A percentile compares a stretch with the other conserved stretches of the same genome.
These are phyloP conservation scores for Monosporascus sp. DNA, from an alignment of 2,329 filamentous ascomycete genomes.

Conservation along the genomic window DNA sequence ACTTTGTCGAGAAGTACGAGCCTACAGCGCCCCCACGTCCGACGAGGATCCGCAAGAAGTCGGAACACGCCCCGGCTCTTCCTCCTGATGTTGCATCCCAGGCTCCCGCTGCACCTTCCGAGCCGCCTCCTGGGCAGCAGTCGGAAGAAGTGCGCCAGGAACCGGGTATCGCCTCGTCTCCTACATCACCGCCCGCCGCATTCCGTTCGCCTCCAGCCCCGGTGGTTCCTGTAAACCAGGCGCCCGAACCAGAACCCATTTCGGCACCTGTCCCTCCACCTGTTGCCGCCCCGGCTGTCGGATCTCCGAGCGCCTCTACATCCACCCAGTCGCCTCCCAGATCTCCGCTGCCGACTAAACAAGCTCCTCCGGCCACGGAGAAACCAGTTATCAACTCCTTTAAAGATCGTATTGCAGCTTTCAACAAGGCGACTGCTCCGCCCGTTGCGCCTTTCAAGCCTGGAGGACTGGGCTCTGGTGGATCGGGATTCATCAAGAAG, in stretches of 20 bases:
- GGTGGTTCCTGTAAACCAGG: conserved; percentile 27
- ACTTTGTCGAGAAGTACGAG: conserved; percentile 96
- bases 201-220: conserved; percentile 24
- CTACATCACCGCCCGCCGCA: conserved; percentile 22
- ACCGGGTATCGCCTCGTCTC: conserved; percentile 20
- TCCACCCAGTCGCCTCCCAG: conserved; percentile 35
- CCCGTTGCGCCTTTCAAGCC: conserved; percentile 91
- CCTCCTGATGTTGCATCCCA: conserved; percentile 31
- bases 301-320: conserved; percentile 21
- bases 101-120: conserved; percentile 21
- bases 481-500: conserved; percentile 82
- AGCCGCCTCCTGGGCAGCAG: conserved; percentile 18
- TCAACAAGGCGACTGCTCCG: conserved; percentile 83
- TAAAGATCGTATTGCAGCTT: conserved; percentile 92
- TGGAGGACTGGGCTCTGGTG: conserved; percentile 52
- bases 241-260: conserved; percentile 32
- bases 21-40: conserved; percentile 86
- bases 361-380: conserved; percentile 62
- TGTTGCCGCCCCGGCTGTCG: conserved; percentile 24
- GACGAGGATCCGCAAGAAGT: conserved; percentile 66
- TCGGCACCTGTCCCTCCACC: conserved; percentile 28
- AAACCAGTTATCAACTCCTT: conserved; percentile 77
- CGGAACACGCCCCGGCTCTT: conserved; percentile 31
- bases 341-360: conserved; percentile 39
- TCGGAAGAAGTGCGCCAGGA: conserved; percentile 25